Evolutionary conservation across 345 rosid species (phyloP).

Genomic region (Populus simonii): DNA sequence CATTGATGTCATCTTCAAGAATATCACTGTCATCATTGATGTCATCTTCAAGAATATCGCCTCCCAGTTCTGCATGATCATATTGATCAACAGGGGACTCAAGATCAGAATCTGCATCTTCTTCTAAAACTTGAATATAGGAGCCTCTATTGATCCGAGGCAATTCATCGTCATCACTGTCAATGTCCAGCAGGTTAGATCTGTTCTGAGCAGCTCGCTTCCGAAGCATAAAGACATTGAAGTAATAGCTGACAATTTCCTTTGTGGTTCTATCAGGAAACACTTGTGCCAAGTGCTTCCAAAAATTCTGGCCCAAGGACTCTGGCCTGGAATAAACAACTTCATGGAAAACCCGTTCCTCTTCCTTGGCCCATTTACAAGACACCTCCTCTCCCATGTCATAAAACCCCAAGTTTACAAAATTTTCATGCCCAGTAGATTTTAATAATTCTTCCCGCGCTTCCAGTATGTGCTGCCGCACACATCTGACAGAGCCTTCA

Average conservation of each 20-base stretch:
- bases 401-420: constrained; percentile 48
- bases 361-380: constrained; percentile 55
- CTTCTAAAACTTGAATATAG: constrained; percentile 31
- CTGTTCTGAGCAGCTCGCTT: constrained; percentile 69
- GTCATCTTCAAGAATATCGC: constrained; percentile 12
- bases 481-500: constrained; percentile 59
- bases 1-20: constrained; percentile 9
- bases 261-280: constrained; percentile 52
- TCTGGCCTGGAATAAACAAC: constrained; percentile 60
- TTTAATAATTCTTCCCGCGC: constrained; percentile 45
- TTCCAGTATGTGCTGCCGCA: constrained; percentile 53
- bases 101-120: constrained; percentile 51
- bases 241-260: constrained; percentile 74
- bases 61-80: constrained; percentile 19
- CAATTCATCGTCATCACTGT: constrained; percentile 83
- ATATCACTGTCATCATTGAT: neutral
- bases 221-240: constrained; percentile 62
- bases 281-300: constrained; percentile 51
- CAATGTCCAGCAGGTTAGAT: constrained; percentile 39
- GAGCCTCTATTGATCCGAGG: constrained; percentile 32
- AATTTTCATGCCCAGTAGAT: constrained; percentile 50
- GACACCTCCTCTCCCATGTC: constrained; percentile 76
- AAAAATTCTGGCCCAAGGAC: constrained; percentile 55
- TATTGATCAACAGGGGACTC: constrained; percentile 41
- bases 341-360: constrained; percentile 50